Conservation (phyloP, 2,329 filamentous ascomycete genomes). For the Beauveria rudraprayagi region DNA sequence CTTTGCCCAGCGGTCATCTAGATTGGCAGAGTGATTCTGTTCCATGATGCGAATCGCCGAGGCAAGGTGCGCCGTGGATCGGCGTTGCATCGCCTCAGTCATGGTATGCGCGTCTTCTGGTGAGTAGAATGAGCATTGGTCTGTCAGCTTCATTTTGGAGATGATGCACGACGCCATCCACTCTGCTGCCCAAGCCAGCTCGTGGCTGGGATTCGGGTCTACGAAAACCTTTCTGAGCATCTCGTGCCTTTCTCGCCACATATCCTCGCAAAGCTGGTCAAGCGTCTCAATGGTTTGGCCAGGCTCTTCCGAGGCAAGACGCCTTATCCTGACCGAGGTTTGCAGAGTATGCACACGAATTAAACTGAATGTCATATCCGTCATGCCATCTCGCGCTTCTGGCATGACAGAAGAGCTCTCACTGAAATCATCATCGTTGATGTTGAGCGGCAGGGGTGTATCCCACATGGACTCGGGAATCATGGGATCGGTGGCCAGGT, state of each 20-base stretch:
- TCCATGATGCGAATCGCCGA: constrained; percentile 6
- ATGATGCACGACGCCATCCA: background rate
- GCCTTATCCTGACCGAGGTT: background rate
- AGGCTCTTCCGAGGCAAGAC: background rate
- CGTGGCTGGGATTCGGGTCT: background rate
- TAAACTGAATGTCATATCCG: constrained; percentile 26
- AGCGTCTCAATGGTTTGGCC: background rate
- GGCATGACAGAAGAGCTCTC: constrained; percentile 25
- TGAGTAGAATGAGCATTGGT: constrained; percentile 5
- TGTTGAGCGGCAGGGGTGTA: constrained; percentile 38
- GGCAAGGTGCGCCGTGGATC: background rate
- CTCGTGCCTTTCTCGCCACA: background rate
- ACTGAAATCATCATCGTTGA: constrained; percentile 41
- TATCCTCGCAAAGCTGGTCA: background rate
- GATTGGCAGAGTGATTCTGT: constrained; percentile 5
- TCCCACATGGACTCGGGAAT: constrained; percentile 33
- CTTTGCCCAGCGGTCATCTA: background rate
- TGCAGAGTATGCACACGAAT: constrained; percentile 9
- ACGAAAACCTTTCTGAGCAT: background rate
- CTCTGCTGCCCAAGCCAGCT: background rate
- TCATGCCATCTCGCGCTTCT: constrained; percentile 24
- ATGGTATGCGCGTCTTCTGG: background rate
- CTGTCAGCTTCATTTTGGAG: constrained; percentile 9
- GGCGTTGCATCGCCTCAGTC: background rate
- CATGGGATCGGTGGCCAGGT: constrained; percentile 36